Base-by-base conservation (phyloP, 2,329 filamentous ascomycete genomes). In the Monilinia laxa region DNA sequence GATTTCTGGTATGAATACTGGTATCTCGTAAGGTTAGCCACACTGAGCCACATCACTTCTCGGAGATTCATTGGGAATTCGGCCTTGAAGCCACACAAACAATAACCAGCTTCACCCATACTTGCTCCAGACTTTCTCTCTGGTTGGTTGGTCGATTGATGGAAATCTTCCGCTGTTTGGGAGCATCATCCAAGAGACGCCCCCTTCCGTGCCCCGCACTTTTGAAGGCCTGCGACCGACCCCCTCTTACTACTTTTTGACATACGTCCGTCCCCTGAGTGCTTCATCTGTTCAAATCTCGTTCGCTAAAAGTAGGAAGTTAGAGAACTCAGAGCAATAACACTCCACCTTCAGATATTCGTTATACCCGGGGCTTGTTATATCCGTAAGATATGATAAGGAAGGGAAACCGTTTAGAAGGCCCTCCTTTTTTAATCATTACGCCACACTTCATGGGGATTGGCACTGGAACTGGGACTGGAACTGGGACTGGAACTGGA, bases 181-280 rank as follows among this genome's bases (percentile, higher is more conserved):
- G 20, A 51, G 45, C 57, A 60, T 49, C 58, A 62, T 62, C 31
- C 58, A 62, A 52, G 35, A 14, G 52, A 38, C 58, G 28, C 52
- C 28, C 52, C 62, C 51, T 56, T 38, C 62, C 51, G 51, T 38
- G 52, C 51, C 62, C 52, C 42, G 25, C 42, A 38, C 51, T 11
- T 55, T 47, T 23, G 57, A 45, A 60, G 42, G 28, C 51, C 56
- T 7, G 23, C 42, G 23, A 47, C 56, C 42, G 23, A 47, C 56
- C 60, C 38, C 25, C 38, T 23, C 62, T 64, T 64, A 45, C 62
- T 56, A 9, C 51, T 55, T 64, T 64, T 57, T 38, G 62, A 45
- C 38, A 64, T 56, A 31, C 12, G 51, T 47, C 62, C 62, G 62
- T 35, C 45, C 12, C 53, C 28, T 28, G 40, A n/a, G 40, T 64